Base-by-base conservation (phyloP, 1,284 basidiomycete genomes). In the Rhodotorula glutinis region DNA sequence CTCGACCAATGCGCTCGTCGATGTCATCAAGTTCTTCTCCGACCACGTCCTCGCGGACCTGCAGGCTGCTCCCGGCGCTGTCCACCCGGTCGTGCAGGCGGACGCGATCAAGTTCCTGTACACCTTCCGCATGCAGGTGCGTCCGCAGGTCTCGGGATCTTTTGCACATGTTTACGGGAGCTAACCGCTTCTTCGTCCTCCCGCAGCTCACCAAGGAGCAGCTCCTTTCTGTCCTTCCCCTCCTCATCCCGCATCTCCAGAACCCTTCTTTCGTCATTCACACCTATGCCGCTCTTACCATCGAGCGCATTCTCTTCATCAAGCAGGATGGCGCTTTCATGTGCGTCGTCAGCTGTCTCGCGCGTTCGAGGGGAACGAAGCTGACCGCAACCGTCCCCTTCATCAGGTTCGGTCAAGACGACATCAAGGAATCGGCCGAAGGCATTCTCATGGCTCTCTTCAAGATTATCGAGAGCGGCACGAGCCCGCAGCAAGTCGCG, bases 11-110 rank as follows among this genome's bases (percentile, higher is more conserved):
- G 84, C 88, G 3, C 84, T 96, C 49, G 90, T 98, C 38, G 89
- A 98, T 77, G 89, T 98, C 30, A 90, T 98, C 73, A 85, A 91
- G 73, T 98, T 97, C 82, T 98, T 98, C 81, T 91, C 89, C 17
- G 87, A 93, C 56, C 87, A 97, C 78, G 89, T 98, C 21, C 90
- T 89, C 76, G 82, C 87, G 72, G 96, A 99, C 79, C 80, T 98
- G 53, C 88, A 94, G 77, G 87, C 89, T 2, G 80, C 82, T 1
- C 81, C 83, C 7, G 85, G 85, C 3, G 81, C 82, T 21, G 87
- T 91, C 0, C 88, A 96, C 76, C 90, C 93, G 8, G 92, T 98
- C 74, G 82, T 98, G 51, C 91, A 94, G 76, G 93, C 96, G 44
- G 93, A 98, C 78, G 93, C 94, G 7, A 98, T 98, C 78, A 88